Conservation (phyloP, 495 filamentous ascomycete species). For the Viridothelium virens region DNA sequence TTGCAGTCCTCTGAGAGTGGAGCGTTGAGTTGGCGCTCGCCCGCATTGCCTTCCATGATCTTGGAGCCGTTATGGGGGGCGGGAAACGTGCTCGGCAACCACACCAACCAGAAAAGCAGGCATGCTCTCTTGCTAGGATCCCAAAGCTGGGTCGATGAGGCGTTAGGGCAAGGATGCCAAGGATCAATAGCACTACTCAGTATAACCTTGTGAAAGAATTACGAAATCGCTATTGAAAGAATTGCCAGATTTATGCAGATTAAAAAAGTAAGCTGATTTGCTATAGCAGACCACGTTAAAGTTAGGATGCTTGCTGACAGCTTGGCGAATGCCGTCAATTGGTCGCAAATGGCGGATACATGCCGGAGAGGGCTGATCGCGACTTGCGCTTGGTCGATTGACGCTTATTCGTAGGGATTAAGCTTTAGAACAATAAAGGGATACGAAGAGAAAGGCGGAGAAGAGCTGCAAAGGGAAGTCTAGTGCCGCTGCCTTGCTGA, state of each 20-base stretch:
- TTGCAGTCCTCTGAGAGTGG: background rate
- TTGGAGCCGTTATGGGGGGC: background rate
- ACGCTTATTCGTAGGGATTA: background rate
- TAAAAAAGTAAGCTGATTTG: background rate
- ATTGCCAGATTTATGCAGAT: background rate
- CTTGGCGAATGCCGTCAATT: background rate
- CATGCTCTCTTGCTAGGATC: background rate
- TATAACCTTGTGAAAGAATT: background rate
- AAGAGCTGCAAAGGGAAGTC: background rate
- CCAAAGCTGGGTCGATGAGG: background rate
- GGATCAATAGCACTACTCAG: no score
- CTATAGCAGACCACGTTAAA: no score
- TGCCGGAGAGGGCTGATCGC: background rate
- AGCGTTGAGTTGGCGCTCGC: background rate
- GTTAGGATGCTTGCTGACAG: no score
- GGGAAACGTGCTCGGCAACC: constrained; percentile 1
- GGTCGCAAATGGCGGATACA: background rate
- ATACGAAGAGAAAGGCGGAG: background rate
- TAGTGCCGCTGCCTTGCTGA: no score
- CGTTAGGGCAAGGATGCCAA: background rate
- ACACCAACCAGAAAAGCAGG: background rate
- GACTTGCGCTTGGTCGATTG: background rate
- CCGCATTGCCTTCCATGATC: background rate
- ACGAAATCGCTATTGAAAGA: background rate
- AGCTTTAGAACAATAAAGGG: background rate